Evolutionary conservation across 352 stramenopile species (phyloP).

Genomic region (Hyaloperonospora brassicae): DNA sequence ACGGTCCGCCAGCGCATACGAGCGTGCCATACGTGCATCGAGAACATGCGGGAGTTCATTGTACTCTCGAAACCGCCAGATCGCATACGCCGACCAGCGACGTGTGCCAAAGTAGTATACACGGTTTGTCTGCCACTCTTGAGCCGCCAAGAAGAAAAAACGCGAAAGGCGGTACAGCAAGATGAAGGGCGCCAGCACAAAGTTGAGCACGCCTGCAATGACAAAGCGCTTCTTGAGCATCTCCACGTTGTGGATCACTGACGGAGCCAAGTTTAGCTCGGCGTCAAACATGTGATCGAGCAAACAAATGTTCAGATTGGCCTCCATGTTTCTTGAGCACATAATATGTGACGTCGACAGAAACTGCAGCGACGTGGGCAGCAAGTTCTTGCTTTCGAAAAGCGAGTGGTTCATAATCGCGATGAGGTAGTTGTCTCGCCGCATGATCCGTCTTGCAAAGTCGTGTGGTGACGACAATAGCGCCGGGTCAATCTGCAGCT

Average conservation of each 20-base stretch:
- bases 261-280: slow-evolving; percentile 70
- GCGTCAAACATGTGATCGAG: slow-evolving; percentile 95
- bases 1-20: slow-evolving; percentile 86
- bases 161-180: slow-evolving; percentile 95
- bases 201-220: slow-evolving; percentile 90
- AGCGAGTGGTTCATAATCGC: slow-evolving; percentile 94
- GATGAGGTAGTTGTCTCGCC: slow-evolving; percentile 98
- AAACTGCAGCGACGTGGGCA: slow-evolving; percentile 70
- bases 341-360: slow-evolving; percentile 69
- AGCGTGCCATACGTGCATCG: slow-evolving; percentile 88
- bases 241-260: slow-evolving; percentile 86
- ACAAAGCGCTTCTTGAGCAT: slow-evolving; percentile 91
- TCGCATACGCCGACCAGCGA: slow-evolving; percentile 87
- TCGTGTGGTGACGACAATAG: slow-evolving; percentile 77
- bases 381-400: slow-evolving; percentile 81
- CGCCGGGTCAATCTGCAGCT: slow-evolving; percentile 72
- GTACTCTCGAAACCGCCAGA: slow-evolving; percentile 95
- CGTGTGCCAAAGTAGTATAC: slow-evolving; percentile 92
- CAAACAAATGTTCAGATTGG: slow-evolving; percentile 93
- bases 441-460: slow-evolving; percentile 95
- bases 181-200: slow-evolving; percentile 95
- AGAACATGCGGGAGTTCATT: slow-evolving; percentile 97
- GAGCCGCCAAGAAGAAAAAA: slow-evolving; percentile 95
- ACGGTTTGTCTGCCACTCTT: slow-evolving; percentile 90
- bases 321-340: slow-evolving; percentile 89